Evolutionary conservation across 2,329 filamentous ascomycete species (phyloP), one percentile per base, ranked within the genome.

Genomic region (Neofusicoccum parvum): DNA sequence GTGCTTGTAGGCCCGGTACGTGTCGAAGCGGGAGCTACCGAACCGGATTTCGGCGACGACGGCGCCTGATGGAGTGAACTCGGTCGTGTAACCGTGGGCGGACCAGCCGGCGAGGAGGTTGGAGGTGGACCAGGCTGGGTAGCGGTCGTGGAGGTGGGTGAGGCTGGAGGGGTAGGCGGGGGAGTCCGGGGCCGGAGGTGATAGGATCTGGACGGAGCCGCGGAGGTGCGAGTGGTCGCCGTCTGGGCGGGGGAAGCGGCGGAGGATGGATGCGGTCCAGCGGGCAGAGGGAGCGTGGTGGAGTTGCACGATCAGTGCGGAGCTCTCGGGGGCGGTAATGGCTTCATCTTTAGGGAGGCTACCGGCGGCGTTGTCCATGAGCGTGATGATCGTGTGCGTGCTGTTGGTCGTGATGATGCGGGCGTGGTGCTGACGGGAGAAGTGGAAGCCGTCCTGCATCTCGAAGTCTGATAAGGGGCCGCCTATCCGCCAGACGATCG

Each of bases 351-450:
- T 74, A 68, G 82, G 81, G 36, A 79, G 79, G 6, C 79, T 81
- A 64, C 85, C 80, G 5, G 80, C 82, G 17, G 79, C 80, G 72
- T 87, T 87, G 69, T 86, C 83, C 67, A 82, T 87, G 54, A 87
- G 77, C 5, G 82, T 83, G 65, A 87, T 78, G 10, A 82, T 71
- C 10, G 85, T 84, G 62, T 84, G 79, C 1, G 81, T 78, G 4
- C 72, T 73, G 54, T 82, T 78, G 62, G 81, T 78, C 10, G 75
- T 76, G 20, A 83, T 23, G 34, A 66, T 56, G 32, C 65, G 56
- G 27, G 27, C 65, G 39, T 66, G 58, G 20, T 66, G 65, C 32
- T 66, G 65, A 3, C 56, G 48, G 4, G 65, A 62, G 43, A 66
- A 66, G 32, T 3, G 4, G 34, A 58, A 34, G 5, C 5, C 37